phyloP scores from a whole-genome alignment of 2,329 filamentous ascomycete species.

The Aspergillus cejpii region DNA sequence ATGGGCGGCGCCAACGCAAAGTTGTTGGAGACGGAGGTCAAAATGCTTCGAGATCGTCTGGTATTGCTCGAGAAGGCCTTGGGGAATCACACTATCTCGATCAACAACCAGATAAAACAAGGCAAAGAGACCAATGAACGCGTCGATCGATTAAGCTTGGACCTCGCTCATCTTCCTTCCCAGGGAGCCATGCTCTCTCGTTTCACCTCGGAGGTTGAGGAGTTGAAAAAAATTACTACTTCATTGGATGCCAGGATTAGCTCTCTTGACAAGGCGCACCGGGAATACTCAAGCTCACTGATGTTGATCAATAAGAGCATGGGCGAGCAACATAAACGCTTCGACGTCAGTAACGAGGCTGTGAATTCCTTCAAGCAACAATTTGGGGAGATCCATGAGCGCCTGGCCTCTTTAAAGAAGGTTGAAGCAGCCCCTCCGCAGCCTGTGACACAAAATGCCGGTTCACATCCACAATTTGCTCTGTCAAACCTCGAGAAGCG shows the following conservation, averaged over 20 bases:
- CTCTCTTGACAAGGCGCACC: constrained; percentile 3
- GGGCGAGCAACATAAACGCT: constrained; percentile 4
- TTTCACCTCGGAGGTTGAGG: background rate
- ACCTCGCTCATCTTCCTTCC: background rate
- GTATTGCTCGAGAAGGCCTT: background rate
- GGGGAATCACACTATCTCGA: constrained; percentile 1
- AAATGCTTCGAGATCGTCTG: constrained; percentile 4
- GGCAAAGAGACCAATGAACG: background rate
- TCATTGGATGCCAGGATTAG: constrained; percentile 1
- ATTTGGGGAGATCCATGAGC: background rate
- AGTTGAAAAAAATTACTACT: constrained; percentile 1
- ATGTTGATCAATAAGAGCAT: background rate
- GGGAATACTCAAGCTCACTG: constrained; percentile 2
- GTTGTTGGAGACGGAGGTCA: constrained; percentile 1
- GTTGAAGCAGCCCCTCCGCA: background rate
- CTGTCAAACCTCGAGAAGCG: background rate
- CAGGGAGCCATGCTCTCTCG: background rate
- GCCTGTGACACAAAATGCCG: background rate
- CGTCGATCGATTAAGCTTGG: background rate
- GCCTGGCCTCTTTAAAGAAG: background rate
- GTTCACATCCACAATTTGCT: background rate
- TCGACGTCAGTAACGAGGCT: background rate
- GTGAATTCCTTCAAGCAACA: background rate
- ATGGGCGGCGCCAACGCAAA: background rate
- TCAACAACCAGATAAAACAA: constrained; percentile 1